Evolutionary conservation across 192 early-diverging fungal species (phyloP).

Genomic region (Gaertneriomyces sp.): DNA sequence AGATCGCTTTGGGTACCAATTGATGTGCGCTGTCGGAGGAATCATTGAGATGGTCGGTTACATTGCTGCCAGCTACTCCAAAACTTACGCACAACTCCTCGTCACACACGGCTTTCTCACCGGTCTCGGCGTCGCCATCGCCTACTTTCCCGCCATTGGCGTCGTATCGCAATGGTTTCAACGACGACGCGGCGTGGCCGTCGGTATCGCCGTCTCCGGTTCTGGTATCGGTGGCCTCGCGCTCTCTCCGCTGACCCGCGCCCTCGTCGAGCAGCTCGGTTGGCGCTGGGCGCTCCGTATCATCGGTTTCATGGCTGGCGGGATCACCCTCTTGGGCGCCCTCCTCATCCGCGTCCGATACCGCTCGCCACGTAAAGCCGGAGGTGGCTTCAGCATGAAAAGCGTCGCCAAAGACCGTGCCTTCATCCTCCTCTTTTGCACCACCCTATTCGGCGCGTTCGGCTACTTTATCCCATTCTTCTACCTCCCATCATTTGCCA

Average conservation of each 20-base stretch:
- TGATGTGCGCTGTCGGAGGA: constrained; percentile 47
- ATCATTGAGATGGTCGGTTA: constrained; percentile 34
- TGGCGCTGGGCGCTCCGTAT: constrained; percentile 65
- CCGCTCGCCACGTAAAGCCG: not conserved
- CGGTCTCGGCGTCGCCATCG: not conserved
- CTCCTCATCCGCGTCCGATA: constrained; percentile 5
- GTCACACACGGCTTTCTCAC: constrained; percentile 3
- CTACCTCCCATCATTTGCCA: constrained; percentile 50
- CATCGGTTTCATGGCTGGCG: constrained; percentile 50
- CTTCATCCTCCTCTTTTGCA: constrained; percentile 37
- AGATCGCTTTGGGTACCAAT: constrained; percentile 48
- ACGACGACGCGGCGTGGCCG: constrained; percentile 61
- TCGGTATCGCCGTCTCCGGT: constrained; percentile 54
- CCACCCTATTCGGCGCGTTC: constrained; percentile 40
- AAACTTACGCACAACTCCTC: not conserved
- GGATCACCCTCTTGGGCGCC: not conserved
- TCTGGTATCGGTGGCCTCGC: constrained; percentile 47
- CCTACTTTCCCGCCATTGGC: constrained; percentile 35
- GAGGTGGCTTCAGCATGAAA: not conserved
- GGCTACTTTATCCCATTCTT: constrained; percentile 62
- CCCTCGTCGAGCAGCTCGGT: constrained; percentile 57
- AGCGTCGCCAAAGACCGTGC: constrained; percentile 17
- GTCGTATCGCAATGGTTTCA: constrained; percentile 71
- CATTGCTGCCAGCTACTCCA: constrained; percentile 29
- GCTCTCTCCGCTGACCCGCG: constrained; percentile 56